Percentiles rank a stretch among this genome's conserved stretches.
These are phyloP conservation scores for Suillus subluteus DNA, from an alignment of 768 basidiomycete genomes.

Conservation along the genomic window DNA sequence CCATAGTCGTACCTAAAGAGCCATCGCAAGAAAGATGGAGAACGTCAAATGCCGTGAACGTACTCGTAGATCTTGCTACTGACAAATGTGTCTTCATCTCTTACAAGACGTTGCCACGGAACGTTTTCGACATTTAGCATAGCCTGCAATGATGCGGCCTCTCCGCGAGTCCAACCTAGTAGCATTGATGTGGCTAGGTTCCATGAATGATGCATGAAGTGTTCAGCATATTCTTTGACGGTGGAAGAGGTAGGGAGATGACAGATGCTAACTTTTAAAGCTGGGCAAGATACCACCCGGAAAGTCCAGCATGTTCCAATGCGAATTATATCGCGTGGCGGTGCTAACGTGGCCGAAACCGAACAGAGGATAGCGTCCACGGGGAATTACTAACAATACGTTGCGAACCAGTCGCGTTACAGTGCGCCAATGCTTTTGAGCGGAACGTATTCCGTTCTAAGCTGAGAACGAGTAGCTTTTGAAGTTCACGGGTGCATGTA, in stretches of 20 bases:
- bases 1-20: neutral
- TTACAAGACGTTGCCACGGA: conserved; percentile 4
- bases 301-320: conserved; percentile 57
- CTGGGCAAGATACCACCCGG: conserved; percentile 51
- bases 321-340: conserved; percentile 47
- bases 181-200: conserved; percentile 45
- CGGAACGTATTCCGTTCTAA: conserved; percentile 46
- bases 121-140: conserved; percentile 35
- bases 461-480: conserved; percentile 48
- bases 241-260: conserved; percentile 1
- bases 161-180: conserved; percentile 45
- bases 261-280: conserved; percentile 29
- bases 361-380: conserved; percentile 53
- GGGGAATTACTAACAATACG: conserved; percentile 42
- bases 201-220: conserved; percentile 42
- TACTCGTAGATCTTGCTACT: neutral
- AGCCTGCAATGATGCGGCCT: conserved; percentile 38
- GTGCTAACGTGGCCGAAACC: conserved; percentile 47
- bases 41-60: neutral
- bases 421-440: conserved; percentile 40
- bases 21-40: neutral
- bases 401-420: conserved; percentile 40
- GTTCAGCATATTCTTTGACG: conserved; percentile 38
- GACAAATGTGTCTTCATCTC: neutral
- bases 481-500: conserved; percentile 35